Base-by-base conservation (phyloP, 78 protist species). In the Speleostelium caveatum region DNA sequence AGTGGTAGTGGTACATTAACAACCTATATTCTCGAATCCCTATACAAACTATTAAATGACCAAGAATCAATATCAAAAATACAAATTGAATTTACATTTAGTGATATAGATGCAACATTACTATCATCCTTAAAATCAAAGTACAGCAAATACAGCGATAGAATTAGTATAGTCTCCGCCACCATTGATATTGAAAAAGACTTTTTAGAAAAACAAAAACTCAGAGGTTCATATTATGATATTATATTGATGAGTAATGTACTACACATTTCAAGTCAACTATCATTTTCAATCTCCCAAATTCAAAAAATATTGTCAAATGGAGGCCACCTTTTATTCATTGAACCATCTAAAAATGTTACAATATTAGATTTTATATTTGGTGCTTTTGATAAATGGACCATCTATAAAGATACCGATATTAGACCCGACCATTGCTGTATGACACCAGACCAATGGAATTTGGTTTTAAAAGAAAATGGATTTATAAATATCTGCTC, bases 401-500 rank as follows among this genome's bases (percentile, higher is more conserved):
- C n/a, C n/a, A n/a, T n/a, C 32, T 35, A n/a, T n/a, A 14, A 49
- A 28, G 75, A 69, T 69, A 69, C 60, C 7, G 41, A 69, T 42
- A 69, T 69, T 45, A 69, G 75, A 69, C 28, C 28, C 14, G 75
- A 69, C 42, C 26, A 26, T 24, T 69, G 75, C 42, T 69, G 75
- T 69, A 28, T 69, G 38, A n/a, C 26, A 26, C 75, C 28, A 41
- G 36, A 24, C 4, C 2, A 28, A n/a, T 69, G 75, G 75, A 22
- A 16, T 24, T 0, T 5, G 42, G 12, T 69, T 33, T 69, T 69
- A n/a, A n/a, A n/a, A n/a, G n/a, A n/a, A 28, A 28, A 45, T 14
- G 0, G 17, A 0, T 38, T 12, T 21, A 65, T 21, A 36, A 28
- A n/a, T n/a, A 17, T 36, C 19, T 10, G n/a, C n/a, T 36, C 30